Percentiles rank a stretch among this genome's conserved stretches.
Evolutionary conservation across 192 early-diverging fungal genomes (phyloP).

Genomic region (Podila minutissima): DNA sequence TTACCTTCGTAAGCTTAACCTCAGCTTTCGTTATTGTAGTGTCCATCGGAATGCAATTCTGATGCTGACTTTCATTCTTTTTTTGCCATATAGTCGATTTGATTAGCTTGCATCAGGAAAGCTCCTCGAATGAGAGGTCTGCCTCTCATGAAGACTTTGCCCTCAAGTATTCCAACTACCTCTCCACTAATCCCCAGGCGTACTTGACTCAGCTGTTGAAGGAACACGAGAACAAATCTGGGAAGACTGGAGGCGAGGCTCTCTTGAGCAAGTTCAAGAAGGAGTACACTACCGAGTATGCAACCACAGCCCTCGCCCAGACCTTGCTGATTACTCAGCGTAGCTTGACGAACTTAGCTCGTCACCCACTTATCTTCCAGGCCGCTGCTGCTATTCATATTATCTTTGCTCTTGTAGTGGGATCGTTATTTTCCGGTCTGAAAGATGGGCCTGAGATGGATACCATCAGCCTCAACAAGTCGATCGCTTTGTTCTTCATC

Average conservation of each 20-base stretch:
- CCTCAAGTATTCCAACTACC: constrained; percentile 17
- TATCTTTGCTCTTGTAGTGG: constrained; percentile 53
- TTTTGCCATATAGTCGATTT: no score
- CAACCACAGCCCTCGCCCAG: constrained; percentile 58
- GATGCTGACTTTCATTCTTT: no score
- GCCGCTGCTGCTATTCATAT: constrained; percentile 65
- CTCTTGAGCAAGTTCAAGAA: constrained; percentile 29
- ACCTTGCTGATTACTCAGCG: constrained; percentile 65
- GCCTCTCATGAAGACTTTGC: constrained; percentile 40
- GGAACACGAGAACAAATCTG: constrained; percentile 12
- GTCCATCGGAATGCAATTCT: no score
- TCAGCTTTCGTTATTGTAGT: no score
- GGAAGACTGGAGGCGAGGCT: constrained; percentile 22
- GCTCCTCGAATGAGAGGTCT: no score
- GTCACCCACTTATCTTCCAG: constrained; percentile 68
- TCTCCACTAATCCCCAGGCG: constrained; percentile 18
- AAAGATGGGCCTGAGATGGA: constrained; percentile 36
- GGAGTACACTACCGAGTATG: constrained; percentile 34
- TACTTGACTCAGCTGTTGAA: constrained; percentile 16
- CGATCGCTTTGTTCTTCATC: constrained; percentile 48
- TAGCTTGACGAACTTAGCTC: constrained; percentile 69
- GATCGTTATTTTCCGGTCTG: constrained; percentile 39
- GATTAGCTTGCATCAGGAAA: no score
- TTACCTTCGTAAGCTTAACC: no score
- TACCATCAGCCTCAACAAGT: constrained; percentile 54